Evolutionary conservation across 306 rosid species (phyloP).

Genomic region (Cajanus cajan): DNA sequence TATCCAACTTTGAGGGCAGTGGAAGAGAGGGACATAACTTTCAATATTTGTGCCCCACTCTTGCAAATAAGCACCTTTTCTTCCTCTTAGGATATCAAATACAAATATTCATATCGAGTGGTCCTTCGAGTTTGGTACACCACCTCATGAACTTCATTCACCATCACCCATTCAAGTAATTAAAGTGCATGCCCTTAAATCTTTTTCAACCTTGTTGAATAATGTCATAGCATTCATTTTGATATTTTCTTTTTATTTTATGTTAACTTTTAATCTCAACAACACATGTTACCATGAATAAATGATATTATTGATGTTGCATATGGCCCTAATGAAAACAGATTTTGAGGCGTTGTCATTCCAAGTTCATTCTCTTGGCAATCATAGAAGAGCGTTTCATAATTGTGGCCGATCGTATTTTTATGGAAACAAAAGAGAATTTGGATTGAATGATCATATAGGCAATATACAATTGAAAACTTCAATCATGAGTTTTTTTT

Average conservation of each 20-base stretch:
- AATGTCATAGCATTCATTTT: background rate
- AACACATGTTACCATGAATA: background rate
- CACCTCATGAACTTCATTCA: background rate
- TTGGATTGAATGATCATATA: background rate
- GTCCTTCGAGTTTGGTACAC: constrained; percentile 2
- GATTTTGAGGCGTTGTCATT: background rate
- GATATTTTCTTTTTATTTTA: background rate
- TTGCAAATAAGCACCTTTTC: background rate
- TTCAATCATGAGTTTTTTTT: background rate
- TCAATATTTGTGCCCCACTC: constrained; percentile 24
- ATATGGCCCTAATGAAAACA: background rate
- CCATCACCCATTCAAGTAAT: constrained; percentile 11
- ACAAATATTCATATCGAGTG: background rate
- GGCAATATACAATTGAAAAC: background rate
- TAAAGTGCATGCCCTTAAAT: background rate
- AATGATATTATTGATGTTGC: background rate
- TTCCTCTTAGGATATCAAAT: background rate
- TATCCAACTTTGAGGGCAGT: constrained; percentile 1
- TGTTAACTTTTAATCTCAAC: background rate
- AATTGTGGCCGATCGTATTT: background rate
- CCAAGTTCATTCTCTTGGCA: background rate
- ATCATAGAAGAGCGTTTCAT: background rate
- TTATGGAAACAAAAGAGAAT: background rate
- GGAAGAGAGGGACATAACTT: background rate
- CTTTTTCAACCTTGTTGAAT: background rate